These are phyloP conservation scores for Phytophthora sojae DNA, from an alignment of 352 stramenopile genomes.

Conservation along the genomic window DNA sequence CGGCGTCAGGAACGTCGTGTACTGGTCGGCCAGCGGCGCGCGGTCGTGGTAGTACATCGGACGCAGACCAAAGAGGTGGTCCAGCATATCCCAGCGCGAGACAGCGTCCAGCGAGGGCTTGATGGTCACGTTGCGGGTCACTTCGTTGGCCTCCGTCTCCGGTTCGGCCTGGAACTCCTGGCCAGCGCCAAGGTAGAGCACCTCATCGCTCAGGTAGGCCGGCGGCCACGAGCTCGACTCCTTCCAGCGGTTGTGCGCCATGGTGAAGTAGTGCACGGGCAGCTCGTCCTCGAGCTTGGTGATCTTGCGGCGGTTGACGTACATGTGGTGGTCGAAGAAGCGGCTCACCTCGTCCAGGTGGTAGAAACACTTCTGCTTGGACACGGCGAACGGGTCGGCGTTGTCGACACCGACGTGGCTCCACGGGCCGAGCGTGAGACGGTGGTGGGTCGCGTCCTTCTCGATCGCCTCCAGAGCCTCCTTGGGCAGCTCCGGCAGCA, in stretches of 20 bases:
- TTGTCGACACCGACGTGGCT: slow-evolving; percentile 87
- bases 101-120: slow-evolving; percentile 60
- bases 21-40: slow-evolving; percentile 53
- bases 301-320: slow-evolving; percentile 63
- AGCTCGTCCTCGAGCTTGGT: slow-evolving; percentile 71
- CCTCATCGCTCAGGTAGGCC: slow-evolving; percentile 55
- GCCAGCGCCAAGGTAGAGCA: slow-evolving; percentile 57
- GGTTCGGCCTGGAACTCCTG: slow-evolving; percentile 60
- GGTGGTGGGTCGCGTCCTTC: slow-evolving; percentile 60
- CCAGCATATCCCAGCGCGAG: slow-evolving; percentile 77
- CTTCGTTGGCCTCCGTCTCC: slow-evolving; percentile 44
- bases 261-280: slow-evolving; percentile 83
- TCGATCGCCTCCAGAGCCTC: slow-evolving; percentile 36
- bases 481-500: slow-evolving; percentile 61
- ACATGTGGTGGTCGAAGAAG: slow-evolving; percentile 88
- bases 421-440: slow-evolving; percentile 81
- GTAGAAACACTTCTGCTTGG: slow-evolving; percentile 89
- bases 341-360: slow-evolving; percentile 85
- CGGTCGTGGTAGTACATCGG: slow-evolving; percentile 87
- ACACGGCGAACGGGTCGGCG: slow-evolving; percentile 75
- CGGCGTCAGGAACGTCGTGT: slow-evolving; percentile 68
- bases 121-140: slow-evolving; percentile 47
- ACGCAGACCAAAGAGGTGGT: slow-evolving; percentile 75
- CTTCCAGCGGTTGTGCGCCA: slow-evolving; percentile 85
- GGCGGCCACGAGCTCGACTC: slow-evolving; percentile 68